Evolutionary conservation across 192 early-diverging fungal species (phyloP), one percentile per base, ranked within the genome.

Genomic region (Gamsiella multidivaricata): DNA sequence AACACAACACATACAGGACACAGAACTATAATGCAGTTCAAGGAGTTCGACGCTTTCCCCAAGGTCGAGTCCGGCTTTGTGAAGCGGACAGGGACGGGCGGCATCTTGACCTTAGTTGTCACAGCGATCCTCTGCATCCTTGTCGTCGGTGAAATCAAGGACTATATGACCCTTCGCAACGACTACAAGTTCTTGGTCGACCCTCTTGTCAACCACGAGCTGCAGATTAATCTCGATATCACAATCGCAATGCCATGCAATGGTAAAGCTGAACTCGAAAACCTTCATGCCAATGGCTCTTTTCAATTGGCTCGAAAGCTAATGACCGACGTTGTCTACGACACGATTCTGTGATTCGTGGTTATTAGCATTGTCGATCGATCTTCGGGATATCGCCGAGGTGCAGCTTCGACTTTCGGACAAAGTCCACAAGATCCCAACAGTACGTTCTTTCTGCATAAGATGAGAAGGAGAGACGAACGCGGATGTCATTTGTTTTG

Each of bases 211-310:
- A 86, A 87, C 58, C 84, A 86, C 14, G 58, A 79, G 15, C 64
- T 98, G 60, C 90, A 91, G 71, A 92, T 98, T 33, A 96, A 97
- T 76, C 55, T 97, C 37, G 96, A 94, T 69, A 62, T 97, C 25
- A 93, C 92, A 1, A 83, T 98, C 18, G 94, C 95, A 12, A 97
- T 94, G 92, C 88, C 88, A 5, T 98, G 96, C 72, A 73, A 87
- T 20, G 61, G 85, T 88, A 75, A 62, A 20, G 20, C 1, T 53
- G 10, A 25, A 20, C 5, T 2, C 39, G 56, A 39, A 58, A 8
- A 10, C 25, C 57, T 25, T 45, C 8, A 41, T 41, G 39, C 14
- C 39, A 10, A 10, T 41, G 14, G 39, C 14, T 10, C 7, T 14
- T 10, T 41, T 14, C 39, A 7, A 41, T 41, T 7, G 8, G 39